Percentiles rank a stretch among this genome's conserved stretches.
Conservation (phyloP, 192 early-diverging fungal species). For the Podila horticola region DNA sequence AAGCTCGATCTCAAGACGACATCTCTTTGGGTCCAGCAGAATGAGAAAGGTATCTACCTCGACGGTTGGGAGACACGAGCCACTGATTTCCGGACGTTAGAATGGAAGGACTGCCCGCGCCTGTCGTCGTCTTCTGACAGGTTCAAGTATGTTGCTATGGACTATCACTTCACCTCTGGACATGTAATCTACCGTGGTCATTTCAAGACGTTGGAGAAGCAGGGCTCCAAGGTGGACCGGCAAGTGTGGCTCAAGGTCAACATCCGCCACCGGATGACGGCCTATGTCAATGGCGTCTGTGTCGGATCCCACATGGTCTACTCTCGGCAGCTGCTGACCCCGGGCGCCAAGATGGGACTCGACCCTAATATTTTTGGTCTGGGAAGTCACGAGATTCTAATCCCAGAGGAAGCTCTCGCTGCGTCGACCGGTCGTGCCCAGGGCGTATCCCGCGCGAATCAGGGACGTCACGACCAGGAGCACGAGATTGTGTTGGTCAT, state of each 20-base stretch:
- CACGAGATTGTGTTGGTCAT: conserved; percentile 78
- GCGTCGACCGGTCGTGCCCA: neutral
- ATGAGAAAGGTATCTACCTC: conserved; percentile 7
- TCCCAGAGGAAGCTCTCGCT: conserved; percentile 55
- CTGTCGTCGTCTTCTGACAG: conserved; percentile 5
- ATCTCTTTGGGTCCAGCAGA: conserved; percentile 7
- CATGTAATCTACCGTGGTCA: conserved; percentile 34
- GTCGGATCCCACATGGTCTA: conserved; percentile 86
- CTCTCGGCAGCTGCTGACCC: conserved; percentile 58
- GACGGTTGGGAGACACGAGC: conserved; percentile 16
- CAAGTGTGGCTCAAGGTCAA: conserved; percentile 69
- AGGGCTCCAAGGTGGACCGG: conserved; percentile 14
- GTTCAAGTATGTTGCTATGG: conserved; percentile 34
- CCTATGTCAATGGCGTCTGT: conserved; percentile 77
- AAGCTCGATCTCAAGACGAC: neutral
- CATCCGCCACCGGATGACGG: conserved; percentile 74
- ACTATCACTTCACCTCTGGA: conserved; percentile 33
- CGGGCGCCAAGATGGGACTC: conserved; percentile 79
- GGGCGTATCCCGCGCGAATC: neutral
- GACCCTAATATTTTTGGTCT: conserved; percentile 66
- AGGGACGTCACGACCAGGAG: conserved; percentile 4
- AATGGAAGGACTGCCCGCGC: conserved; percentile 33
- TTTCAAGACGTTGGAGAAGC: conserved; percentile 26
- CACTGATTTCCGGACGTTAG: conserved; percentile 10
- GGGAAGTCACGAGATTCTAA: conserved; percentile 61